Percentiles rank a stretch among this genome's conserved stretches.
phyloP scores from a whole-genome alignment of 2,329 filamentous ascomycete species.

The Cytospora chrysosperma region DNA sequence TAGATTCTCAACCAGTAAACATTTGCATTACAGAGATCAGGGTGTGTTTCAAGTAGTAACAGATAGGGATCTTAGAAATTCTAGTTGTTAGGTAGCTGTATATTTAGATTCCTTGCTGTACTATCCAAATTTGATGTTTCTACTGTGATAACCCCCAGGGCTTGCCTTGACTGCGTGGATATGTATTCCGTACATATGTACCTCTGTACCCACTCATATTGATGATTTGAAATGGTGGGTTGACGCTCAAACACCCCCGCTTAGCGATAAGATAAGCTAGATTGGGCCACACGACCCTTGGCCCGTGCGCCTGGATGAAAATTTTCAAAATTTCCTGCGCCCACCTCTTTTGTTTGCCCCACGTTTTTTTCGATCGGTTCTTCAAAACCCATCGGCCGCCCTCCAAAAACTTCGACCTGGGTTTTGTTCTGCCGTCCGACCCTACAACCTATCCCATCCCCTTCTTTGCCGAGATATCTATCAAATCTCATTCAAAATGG shows the following conservation, averaged over 20 bases:
- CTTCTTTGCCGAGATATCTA: slow-evolving; percentile 14
- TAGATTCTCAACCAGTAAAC: too few species aligned
- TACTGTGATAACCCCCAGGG: too few species aligned
- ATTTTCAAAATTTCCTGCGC: slow-evolving; percentile 23
- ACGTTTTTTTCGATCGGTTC: slow-evolving; percentile 19
- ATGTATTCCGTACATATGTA: not conserved
- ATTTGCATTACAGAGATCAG: too few species aligned
- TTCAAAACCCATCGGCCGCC: slow-evolving; percentile 22
- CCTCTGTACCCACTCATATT: not conserved
- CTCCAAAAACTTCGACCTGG: slow-evolving; percentile 11
- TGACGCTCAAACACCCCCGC: not conserved
- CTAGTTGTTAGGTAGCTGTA: too few species aligned
- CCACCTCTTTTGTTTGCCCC: slow-evolving; percentile 17
- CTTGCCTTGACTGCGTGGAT: too few species aligned
- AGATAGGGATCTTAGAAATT: too few species aligned
- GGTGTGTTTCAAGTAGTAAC: too few species aligned
- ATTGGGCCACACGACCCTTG: not conserved
- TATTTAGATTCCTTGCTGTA: too few species aligned
- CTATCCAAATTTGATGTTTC: too few species aligned
- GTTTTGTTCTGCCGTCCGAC: slow-evolving; percentile 16
- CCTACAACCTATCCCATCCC: slow-evolving; percentile 13
- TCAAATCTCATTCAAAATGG: slow-evolving; percentile 60
- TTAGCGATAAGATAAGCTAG: not conserved
- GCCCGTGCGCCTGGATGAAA: slow-evolving; percentile 22
- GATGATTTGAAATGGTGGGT: not conserved